A percentile compares a stretch with the other conserved stretches of the same genome.
phyloP scores from a whole-genome alignment of 2,329 filamentous ascomycete species.

The Nemania sp. region DNA sequence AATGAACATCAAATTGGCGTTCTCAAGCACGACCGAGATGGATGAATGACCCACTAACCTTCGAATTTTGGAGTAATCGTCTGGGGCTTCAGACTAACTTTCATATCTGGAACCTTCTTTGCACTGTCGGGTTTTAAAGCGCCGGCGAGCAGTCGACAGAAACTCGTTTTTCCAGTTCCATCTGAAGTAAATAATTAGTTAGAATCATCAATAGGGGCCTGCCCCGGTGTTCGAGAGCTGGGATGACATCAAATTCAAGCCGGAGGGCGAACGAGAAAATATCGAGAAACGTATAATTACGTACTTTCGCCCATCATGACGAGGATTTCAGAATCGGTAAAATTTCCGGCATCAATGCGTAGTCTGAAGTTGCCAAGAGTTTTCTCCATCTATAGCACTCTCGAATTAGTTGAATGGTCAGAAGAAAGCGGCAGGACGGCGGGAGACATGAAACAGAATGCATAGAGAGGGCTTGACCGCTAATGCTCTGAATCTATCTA shows the following conservation, averaged over 20 bases:
- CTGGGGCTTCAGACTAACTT: constrained; percentile 97
- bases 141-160: constrained; percentile 94
- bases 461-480: too few species aligned
- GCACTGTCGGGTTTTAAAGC: constrained; percentile 86
- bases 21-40: too few species aligned
- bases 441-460: too few species aligned
- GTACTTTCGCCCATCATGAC: constrained; percentile 51
- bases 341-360: constrained; percentile 77
- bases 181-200: constrained; percentile 63
- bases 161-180: constrained; percentile 98
- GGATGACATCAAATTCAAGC: too few species aligned
- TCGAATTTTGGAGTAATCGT: constrained; percentile 99
- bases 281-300: not conserved
- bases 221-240: not conserved
- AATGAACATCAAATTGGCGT: too few species aligned
- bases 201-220: not conserved
- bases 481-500: too few species aligned
- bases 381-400: constrained; percentile 75
- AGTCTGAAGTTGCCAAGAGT: constrained; percentile 88
- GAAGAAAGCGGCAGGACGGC: too few species aligned
- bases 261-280: too few species aligned
- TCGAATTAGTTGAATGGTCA: constrained; percentile 15
- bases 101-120: constrained; percentile 84
- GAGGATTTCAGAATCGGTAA: constrained; percentile 97
- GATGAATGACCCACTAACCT: constrained; percentile 59